These are phyloP conservation scores for Camelina neglecta DNA, from an alignment of 345 rosid genomes.

Conservation along the genomic window DNA sequence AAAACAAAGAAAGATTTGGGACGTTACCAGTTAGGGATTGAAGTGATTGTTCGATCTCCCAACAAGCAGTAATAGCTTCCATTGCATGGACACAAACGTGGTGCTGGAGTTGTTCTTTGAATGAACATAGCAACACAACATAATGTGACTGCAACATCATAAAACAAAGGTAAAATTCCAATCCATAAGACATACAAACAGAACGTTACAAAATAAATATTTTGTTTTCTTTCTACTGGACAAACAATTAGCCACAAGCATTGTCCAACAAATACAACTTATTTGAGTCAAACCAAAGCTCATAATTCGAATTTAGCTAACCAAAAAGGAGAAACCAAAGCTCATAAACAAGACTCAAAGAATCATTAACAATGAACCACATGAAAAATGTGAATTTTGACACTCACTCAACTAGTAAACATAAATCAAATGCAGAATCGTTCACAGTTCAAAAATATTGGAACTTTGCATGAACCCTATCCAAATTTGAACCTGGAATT, in stretches of 20 bases:
- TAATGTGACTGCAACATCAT: slow-evolving; percentile 70
- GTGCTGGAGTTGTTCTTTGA: slow-evolving; percentile 86
- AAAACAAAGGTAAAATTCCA: slow-evolving; percentile 20
- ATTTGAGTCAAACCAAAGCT: not conserved
- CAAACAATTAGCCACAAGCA: slow-evolving; percentile 10
- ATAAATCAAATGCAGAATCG: not conserved
- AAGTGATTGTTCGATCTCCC: slow-evolving; percentile 80
- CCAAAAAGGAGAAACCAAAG: not conserved
- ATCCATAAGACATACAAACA: slow-evolving; percentile 23
- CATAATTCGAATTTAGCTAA: slow-evolving; percentile 6
- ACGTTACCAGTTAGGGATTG: slow-evolving; percentile 69
- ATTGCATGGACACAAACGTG: slow-evolving; percentile 89
- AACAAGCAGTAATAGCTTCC: slow-evolving; percentile 90
- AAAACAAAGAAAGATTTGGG: not conserved
- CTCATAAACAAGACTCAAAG: not conserved
- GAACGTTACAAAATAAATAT: slow-evolving; percentile 4
- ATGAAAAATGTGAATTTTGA: not conserved
- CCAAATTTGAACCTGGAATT: not conserved
- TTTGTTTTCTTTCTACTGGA: slow-evolving; percentile 2
- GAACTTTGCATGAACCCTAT: not conserved
- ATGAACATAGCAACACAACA: slow-evolving; percentile 69
- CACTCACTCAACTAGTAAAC: not conserved
- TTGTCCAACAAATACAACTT: slow-evolving; percentile 11
- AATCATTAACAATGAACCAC: slow-evolving; percentile 6
- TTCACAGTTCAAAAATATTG: not conserved